Evolutionary conservation across 805 yeast genomes (phyloP).

Genomic region (Saturnispora diversa): DNA sequence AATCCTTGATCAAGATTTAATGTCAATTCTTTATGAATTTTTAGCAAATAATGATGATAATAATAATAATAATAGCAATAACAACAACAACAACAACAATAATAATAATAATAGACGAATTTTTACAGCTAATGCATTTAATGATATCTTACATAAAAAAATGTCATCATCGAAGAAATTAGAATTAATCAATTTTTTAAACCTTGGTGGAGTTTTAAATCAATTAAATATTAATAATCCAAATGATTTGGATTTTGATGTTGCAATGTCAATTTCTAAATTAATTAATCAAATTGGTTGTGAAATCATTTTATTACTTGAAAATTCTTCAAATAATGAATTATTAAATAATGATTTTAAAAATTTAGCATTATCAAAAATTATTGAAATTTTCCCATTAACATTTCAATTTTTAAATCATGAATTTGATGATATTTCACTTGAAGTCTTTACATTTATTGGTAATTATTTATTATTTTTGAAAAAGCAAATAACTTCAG

Average conservation of each 20-base stretch:
- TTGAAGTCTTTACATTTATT: constrained; percentile 75
- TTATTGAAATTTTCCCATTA: constrained; percentile 63
- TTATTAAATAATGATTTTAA: constrained; percentile 33
- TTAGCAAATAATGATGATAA: constrained; percentile 31
- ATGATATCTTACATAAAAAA: constrained; percentile 48
- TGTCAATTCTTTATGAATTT: constrained; percentile 50
- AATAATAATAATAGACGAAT: constrained; percentile 38
- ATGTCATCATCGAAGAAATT: constrained; percentile 51
- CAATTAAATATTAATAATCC: constrained; percentile 31
- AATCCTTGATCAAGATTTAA: constrained; percentile 53
- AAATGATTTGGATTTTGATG: constrained; percentile 52
- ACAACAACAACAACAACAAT: too few species aligned
- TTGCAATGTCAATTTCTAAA: constrained; percentile 64
- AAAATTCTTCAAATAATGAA: constrained; percentile 34
- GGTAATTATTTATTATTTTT: constrained; percentile 64
- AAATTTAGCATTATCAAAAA: constrained; percentile 34
- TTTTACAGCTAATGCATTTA: constrained; percentile 48
- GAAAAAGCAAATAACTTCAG: constrained; percentile 42
- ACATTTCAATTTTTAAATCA: constrained; percentile 63
- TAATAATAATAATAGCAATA: too few species aligned
- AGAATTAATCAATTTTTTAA: constrained; percentile 59
- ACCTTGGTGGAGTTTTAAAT: constrained; percentile 49
- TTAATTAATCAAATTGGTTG: constrained; percentile 64
- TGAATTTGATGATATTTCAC: constrained; percentile 82
- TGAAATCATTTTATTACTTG: constrained; percentile 67